Percentiles rank a stretch among this genome's conserved stretches.
Conservation (phyloP, 306 rosid genomes). For the Biancaea sappan region DNA sequence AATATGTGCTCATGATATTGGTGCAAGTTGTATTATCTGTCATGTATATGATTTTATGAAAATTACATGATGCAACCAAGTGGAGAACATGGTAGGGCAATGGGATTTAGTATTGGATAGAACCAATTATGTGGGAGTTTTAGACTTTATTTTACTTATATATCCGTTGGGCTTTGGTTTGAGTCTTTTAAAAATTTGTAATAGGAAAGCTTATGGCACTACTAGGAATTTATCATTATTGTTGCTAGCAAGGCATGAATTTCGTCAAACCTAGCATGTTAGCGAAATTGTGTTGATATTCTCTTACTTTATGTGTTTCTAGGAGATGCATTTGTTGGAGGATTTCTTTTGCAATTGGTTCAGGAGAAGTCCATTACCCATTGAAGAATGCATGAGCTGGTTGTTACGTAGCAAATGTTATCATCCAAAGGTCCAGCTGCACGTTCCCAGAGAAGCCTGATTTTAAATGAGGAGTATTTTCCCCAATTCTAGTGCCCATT, state of each 20-base stretch:
- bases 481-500: not conserved
- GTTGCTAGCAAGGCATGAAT: slow-evolving; percentile 12
- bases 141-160: no score
- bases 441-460: slow-evolving; percentile 87
- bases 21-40: not conserved
- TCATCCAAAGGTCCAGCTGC: slow-evolving; percentile 93
- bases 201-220: no score
- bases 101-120: not conserved
- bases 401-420: slow-evolving; percentile 78
- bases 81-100: not conserved
- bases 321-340: slow-evolving; percentile 99
- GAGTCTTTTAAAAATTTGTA: no score
- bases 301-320: slow-evolving; percentile 37
- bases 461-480: slow-evolving; percentile 40
- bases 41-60: not conserved
- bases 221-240: not conserved
- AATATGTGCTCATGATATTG: no score
- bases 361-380: slow-evolving; percentile 68
- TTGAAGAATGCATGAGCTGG: slow-evolving; percentile 86
- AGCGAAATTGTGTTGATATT: not conserved
- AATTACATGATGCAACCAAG: slow-evolving; percentile 8
- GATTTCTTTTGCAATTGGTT: slow-evolving; percentile 79
- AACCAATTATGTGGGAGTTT: no score
- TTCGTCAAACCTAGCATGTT: slow-evolving; percentile 3
- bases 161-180: no score